Evolutionary conservation across 768 basidiomycete species (phyloP), one percentile per base, ranked within the genome.

Genomic region (Serendipita sp.): DNA sequence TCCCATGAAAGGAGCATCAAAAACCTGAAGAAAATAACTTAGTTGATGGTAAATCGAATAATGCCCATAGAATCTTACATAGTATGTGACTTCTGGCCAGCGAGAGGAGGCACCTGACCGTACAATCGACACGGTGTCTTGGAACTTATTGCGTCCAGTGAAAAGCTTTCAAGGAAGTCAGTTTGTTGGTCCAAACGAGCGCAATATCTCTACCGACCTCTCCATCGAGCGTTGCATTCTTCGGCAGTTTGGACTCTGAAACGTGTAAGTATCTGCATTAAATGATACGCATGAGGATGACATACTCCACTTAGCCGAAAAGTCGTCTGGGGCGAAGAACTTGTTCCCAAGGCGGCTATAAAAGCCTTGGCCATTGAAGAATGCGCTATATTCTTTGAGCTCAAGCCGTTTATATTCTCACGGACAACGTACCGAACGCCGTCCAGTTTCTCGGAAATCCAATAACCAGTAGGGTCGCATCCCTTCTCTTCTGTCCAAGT

Each of bases 391-490:
- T 20, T n/a, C 41, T 13, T 61, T 17, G 48, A 34, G 60, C 24
- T 14, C 31, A 42, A 30, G 53, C 33, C 28, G 30, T 14, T 44
- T 41, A n/a, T 61, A 11, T 31, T 20, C 22, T 17, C 5, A 50
- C 31, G 17, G 4, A 26, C 22, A 4, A 64, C 76, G n/a, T 64
- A 81, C 81, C 81, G 72, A 34, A 83, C 81, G 62, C 82, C 81
- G 69, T 83, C 82, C 56, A 83, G 67, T 68, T 83, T 82, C 66
- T 83, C 81, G 2, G 79, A 81, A 31, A 82, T 76, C 79, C 79
- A 82, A 80, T 80, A 83, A 1, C 80, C 81, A 16, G 76, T 75
- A 0, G 81, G 81, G 67, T 83, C 81, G 20, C 73, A 72, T 0
- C 80, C 80, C 26, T 66, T 78, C 14, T 80, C 79, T 2, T 81